Evolutionary conservation across 1,284 basidiomycete genomes (phyloP), one percentile per base, ranked within the genome.

Genomic region (Moniliella sp.): DNA sequence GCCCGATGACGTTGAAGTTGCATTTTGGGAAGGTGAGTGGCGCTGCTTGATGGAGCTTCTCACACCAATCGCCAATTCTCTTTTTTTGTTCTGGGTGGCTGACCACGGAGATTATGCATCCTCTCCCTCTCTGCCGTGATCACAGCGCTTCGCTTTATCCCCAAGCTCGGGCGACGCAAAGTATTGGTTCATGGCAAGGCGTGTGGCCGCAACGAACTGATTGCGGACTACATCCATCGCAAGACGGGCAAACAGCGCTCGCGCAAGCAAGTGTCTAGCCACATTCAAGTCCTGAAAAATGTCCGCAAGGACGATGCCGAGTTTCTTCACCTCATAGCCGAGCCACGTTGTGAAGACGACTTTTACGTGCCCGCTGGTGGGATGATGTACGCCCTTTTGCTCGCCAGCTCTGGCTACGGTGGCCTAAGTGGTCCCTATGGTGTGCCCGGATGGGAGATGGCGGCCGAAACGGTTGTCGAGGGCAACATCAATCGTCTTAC

Each of bases 191-290:
- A 64, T 35, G 63, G 63, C 27, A 66, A 66, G 43, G 57, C 65
- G 1, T 65, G 64, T 30, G 66, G 66, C 0, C 61, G 66, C 12
- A 68, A 68, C 46, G 66, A 68, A 45, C n/a, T 68, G 27, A 67
- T 68, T 42, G 65, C 63, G 15, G 60, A 65, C 37, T 66, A 67
- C 39, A 65, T 67, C 30, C 51, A 61, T 14, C 57, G 66, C 23
- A 61, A 62, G 35, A 66, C 66, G 3, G 60, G 51, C 40, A 54
- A 57, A 40, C 36, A 38, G 21, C 47, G 58, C 18, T 50, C 49
- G 17, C 45, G 57, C 18, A 61, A 61, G 40, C 57, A 61, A 36
- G 57, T 61, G 27, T 59, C 57, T 31, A 56, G 52, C 35, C 58
- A 61, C 29, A 61, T 61, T 15, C 58, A 61, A 39, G 58, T 61